Conservation (phyloP, 805 yeast genomes). For the Candida arabinofermentans region DNA sequence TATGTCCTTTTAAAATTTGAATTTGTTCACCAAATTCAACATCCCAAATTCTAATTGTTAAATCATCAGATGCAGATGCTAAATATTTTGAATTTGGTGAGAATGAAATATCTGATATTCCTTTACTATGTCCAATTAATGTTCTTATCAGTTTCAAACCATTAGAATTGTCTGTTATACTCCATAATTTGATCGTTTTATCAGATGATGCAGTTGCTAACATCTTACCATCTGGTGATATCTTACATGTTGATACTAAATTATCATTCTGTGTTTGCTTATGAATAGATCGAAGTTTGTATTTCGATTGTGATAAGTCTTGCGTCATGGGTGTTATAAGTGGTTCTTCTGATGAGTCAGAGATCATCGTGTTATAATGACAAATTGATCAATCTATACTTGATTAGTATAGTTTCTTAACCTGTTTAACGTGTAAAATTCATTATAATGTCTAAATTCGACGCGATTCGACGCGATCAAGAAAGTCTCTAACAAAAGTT, state of each 20-base stretch:
- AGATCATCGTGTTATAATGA: not conserved
- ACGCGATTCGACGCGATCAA: too few relatives aligned
- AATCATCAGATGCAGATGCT: constrained; percentile 86
- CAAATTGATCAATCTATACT: too few relatives aligned
- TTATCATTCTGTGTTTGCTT: constrained; percentile 10
- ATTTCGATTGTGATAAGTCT: constrained; percentile 8
- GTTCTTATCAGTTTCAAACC: constrained; percentile 32
- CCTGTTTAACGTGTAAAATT: too few relatives aligned
- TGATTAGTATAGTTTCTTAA: too few relatives aligned
- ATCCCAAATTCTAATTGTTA: constrained; percentile 73
- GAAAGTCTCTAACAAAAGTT: not conserved
- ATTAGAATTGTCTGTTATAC: constrained; percentile 23
- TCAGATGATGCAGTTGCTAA: constrained; percentile 61
- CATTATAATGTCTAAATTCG: too few relatives aligned
- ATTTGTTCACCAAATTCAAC: constrained; percentile 46
- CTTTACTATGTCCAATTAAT: constrained; percentile 57
- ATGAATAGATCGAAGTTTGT: constrained; percentile 12
- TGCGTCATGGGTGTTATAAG: too few relatives aligned
- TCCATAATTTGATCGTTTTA: constrained; percentile 57
- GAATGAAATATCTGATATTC: constrained; percentile 75
- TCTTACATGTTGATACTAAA: constrained; percentile 43
- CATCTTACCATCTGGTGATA: constrained; percentile 56
- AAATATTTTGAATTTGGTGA: constrained; percentile 68
- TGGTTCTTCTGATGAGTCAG: constrained; percentile 20
- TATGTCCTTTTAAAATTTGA: constrained; percentile 65